phyloP scores from a whole-genome alignment of 2,329 filamentous ascomycete genomes.

The Phialemoniopsis sp. region DNA sequence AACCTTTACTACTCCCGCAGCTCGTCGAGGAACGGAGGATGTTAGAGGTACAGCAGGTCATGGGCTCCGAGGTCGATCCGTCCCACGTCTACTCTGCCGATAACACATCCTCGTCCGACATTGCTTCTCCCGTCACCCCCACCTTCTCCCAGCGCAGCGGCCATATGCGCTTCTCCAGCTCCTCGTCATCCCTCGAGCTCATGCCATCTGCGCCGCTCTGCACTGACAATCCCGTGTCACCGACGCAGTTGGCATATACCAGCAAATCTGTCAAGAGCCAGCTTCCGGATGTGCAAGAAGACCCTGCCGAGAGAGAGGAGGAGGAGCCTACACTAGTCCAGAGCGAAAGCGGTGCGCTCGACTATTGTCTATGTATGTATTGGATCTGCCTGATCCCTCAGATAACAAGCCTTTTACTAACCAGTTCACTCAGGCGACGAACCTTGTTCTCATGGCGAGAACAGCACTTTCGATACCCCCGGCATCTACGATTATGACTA shows the following conservation, averaged over 20 bases:
- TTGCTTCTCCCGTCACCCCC: conserved; percentile 66
- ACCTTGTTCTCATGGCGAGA: conserved; percentile 53
- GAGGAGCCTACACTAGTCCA: conserved; percentile 45
- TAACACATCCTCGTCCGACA: conserved; percentile 57
- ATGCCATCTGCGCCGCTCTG: conserved; percentile 30
- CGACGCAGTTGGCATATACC: conserved; percentile 33
- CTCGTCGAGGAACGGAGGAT: conserved; percentile 46
- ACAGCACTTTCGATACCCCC: conserved; percentile 32
- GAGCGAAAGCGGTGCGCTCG: conserved; percentile 42
- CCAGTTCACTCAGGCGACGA: conserved; percentile 49
- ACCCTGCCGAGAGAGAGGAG: conserved; percentile 67
- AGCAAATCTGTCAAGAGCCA: conserved; percentile 53
- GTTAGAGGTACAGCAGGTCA: conserved; percentile 24
- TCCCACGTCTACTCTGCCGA: conserved; percentile 38
- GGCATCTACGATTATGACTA: conserved; percentile 51
- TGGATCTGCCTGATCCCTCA: background rate
- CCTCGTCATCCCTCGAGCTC: conserved; percentile 72
- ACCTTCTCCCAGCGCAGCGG: conserved; percentile 54
- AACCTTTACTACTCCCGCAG: conserved; percentile 49
- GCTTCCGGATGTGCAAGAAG: conserved; percentile 81
- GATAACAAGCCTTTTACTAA: background rate
- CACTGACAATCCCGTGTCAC: conserved; percentile 51
- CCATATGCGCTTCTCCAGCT: conserved; percentile 61
- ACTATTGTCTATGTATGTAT: conserved; percentile 71
- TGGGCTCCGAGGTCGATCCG: conserved; percentile 21